Evolutionary conservation across 805 yeast genomes (phyloP).

Genomic region (Candida vaughaniae): DNA sequence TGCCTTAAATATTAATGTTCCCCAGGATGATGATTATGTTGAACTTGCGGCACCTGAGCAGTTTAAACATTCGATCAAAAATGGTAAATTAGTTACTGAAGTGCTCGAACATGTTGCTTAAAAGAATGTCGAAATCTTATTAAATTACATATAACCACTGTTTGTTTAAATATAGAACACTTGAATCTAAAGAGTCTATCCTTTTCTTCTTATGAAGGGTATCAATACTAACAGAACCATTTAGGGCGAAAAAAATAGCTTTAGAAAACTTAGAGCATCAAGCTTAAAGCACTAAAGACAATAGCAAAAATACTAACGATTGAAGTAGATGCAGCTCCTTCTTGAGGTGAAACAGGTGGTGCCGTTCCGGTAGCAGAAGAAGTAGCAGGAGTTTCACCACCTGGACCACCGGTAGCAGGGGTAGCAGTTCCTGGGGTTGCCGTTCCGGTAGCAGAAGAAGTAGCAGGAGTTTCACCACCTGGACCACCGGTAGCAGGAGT

Average conservation of each 20-base stretch:
- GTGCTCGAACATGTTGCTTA: slow-evolving; percentile 80
- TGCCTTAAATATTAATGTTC: slow-evolving; percentile 80
- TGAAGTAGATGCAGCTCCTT: slow-evolving; percentile 4
- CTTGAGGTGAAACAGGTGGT: slow-evolving; percentile 6
- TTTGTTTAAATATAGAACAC: too few relatives aligned
- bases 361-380: slow-evolving; percentile 1
- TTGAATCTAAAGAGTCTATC: too few relatives aligned
- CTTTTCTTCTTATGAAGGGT: too few relatives aligned
- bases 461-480: slow-evolving; percentile 1
- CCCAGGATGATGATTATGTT: slow-evolving; percentile 70
- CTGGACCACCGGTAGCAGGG: background rate
- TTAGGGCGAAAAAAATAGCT: slow-evolving; percentile 38
- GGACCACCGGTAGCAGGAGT: background rate
- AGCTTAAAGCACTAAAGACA: slow-evolving; percentile 34
- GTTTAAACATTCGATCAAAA: slow-evolving; percentile 65
- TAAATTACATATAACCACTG: too few relatives aligned
- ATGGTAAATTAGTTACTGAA: slow-evolving; percentile 62
- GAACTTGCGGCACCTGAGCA: slow-evolving; percentile 93
- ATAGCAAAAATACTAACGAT: slow-evolving; percentile 1
- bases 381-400: background rate
- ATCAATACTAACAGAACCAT: background rate
- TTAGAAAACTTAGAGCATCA: slow-evolving; percentile 80
- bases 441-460: background rate
- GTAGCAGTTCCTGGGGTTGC: slow-evolving; percentile 1
- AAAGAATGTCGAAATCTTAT: too few relatives aligned